These are phyloP conservation scores for Penstemon newberryi DNA, from an alignment of 257 asterid species.

Conservation along the genomic window DNA sequence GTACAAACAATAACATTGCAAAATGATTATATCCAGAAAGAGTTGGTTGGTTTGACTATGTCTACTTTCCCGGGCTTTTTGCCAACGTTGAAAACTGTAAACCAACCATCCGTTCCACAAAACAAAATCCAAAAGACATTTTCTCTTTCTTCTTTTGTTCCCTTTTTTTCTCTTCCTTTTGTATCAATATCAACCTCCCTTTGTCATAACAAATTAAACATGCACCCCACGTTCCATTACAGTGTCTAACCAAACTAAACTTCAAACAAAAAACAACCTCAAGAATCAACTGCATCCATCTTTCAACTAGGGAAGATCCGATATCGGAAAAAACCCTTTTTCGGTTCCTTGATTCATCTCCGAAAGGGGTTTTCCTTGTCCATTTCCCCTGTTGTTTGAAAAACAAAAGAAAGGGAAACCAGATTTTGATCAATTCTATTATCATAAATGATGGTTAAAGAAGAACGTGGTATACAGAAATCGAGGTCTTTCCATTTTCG, in stretches of 20 bases:
- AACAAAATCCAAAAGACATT: slow-evolving; percentile 17
- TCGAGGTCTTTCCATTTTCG: slow-evolving; percentile 51
- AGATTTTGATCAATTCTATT: neutral
- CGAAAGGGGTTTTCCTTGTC: slow-evolving; percentile 25
- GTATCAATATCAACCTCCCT: neutral
- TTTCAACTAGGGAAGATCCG: slow-evolving; percentile 27
- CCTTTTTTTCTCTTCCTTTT: neutral
- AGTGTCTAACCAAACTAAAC: slow-evolving; percentile 18
- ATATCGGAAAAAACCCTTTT: slow-evolving; percentile 35
- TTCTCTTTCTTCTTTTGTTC: neutral
- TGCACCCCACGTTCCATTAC: slow-evolving; percentile 55
- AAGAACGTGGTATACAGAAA: slow-evolving; percentile 40
- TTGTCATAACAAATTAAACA: slow-evolving; percentile 33
- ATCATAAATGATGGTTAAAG: slow-evolving; percentile 32
- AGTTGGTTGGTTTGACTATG: slow-evolving; percentile 40
- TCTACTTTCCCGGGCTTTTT: slow-evolving; percentile 50
- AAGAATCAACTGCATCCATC: neutral
- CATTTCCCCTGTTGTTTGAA: slow-evolving; percentile 10
- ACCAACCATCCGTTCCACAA: slow-evolving; percentile 33
- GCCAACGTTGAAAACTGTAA: slow-evolving; percentile 28
- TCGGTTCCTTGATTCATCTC: neutral
- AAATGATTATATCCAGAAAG: neutral
- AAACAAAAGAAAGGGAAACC: neutral
- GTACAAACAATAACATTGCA: no score
- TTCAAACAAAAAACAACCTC: slow-evolving; percentile 3